Conservation (phyloP, 305 asterid genomes). For the Fraxinus sp. region DNA sequence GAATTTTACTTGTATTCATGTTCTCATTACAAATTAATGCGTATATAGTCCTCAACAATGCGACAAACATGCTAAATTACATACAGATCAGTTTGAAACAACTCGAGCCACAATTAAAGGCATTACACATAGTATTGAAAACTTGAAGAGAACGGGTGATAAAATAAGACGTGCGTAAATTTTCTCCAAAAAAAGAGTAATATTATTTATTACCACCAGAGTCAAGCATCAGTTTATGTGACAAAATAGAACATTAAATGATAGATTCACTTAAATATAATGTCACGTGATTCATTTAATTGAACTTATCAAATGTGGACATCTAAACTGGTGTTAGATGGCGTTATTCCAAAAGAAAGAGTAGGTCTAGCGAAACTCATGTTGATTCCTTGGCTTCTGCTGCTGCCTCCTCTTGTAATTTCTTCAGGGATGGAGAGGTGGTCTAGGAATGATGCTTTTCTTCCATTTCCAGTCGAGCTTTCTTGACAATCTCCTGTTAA, state of each 20-base stretch:
- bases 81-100: background rate
- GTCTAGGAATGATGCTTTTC: constrained; percentile 86
- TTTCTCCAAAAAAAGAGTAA: background rate
- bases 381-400: constrained; percentile 73
- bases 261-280: background rate
- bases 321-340: background rate
- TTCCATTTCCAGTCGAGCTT: constrained; percentile 85
- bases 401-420: constrained; percentile 80
- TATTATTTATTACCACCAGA: background rate
- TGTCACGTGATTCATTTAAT: background rate
- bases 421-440: constrained; percentile 75
- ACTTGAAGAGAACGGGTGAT: background rate
- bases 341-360: background rate
- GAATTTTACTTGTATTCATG: background rate
- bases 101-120: background rate
- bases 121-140: background rate
- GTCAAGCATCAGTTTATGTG: background rate
- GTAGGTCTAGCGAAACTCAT: constrained; percentile 24
- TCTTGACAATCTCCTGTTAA: constrained; percentile 78
- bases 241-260: background rate
- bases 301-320: background rate
- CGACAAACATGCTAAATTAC: background rate
- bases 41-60: background rate
- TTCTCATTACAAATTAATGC: background rate
- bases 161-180: background rate